Evolutionary conservation across 2,329 filamentous ascomycete genomes (phyloP), one percentile per base, ranked within the genome.

Genomic region (Arthrinium phaeospermum): DNA sequence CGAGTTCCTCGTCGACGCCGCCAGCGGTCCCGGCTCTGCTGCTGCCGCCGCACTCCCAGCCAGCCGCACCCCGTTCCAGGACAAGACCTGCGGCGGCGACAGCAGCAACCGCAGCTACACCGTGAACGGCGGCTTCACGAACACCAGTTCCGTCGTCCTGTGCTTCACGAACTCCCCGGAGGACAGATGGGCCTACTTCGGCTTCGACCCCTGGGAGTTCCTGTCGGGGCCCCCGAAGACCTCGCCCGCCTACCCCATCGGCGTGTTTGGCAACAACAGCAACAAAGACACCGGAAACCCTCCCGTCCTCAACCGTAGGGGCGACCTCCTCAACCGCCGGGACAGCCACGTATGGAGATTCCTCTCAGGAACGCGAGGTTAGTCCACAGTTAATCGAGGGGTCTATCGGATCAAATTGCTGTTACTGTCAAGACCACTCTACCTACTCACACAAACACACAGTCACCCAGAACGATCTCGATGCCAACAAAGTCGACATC

Each of bases 201-300:
- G 67, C 27, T 68, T 46, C 67, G 67, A 68, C 14, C n/a, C 67
- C n/a, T 68, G 67, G 67, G 67, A 68, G 45, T 68, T 68, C 27
- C 24, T 30, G 14, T 45, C 14, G 7, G 67, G 67, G 6, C 41
- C 67, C 4, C n/a, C 3, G 7, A 68, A 68, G 44, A 22, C 24
- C 13, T 68, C 67, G 45, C 67, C 67, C n/a, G 67, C 67, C 4
- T 47, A 47, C 4, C 41, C 22, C 4, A 64, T 64, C 5, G 57
- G 57, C 57, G 10, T n/a, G 14, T 68, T 19, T 12, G 64, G 16
- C 22, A 45, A 45, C 44, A 19, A 4, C 37, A 68, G 22, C 19
- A 19, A 44, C 10, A n/a, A n/a, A n/a, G 8, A 45, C 12, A 45
- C 44, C 44, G 12, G 8, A 37, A 2, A 6, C 37, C 37, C 1